Conservation (phyloP, 768 basidiomycete species). For the Tylopilus felleus region DNA sequence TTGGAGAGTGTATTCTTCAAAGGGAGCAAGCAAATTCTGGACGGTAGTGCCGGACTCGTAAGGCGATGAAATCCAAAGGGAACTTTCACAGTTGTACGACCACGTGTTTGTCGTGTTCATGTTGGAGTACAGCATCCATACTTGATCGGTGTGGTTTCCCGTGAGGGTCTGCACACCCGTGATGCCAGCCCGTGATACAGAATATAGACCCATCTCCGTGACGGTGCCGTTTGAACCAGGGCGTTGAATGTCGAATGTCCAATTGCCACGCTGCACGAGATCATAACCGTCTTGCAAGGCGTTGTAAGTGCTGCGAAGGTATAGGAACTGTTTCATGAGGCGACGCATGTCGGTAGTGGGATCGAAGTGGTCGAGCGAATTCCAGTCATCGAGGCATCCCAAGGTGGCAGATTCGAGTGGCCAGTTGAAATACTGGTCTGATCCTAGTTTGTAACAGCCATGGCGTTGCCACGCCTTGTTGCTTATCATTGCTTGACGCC, state of each 20-base stretch:
- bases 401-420: slow-evolving; percentile 73
- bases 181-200: slow-evolving; percentile 67
- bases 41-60: slow-evolving; percentile 59
- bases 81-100: slow-evolving; percentile 52
- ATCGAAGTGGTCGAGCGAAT: slow-evolving; percentile 92
- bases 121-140: slow-evolving; percentile 87
- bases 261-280: slow-evolving; percentile 80
- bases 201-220: slow-evolving; percentile 90
- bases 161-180: slow-evolving; percentile 54
- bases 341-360: slow-evolving; percentile 78
- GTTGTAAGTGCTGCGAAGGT: slow-evolving; percentile 64
- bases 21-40: slow-evolving; percentile 78
- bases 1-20: slow-evolving; percentile 69
- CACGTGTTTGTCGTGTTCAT: slow-evolving; percentile 73
- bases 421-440: slow-evolving; percentile 93
- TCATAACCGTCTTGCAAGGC: slow-evolving; percentile 85
- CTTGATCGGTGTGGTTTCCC: slow-evolving; percentile 58
- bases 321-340: slow-evolving; percentile 67
- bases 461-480: slow-evolving; percentile 89
- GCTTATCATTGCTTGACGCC: slow-evolving; percentile 89
- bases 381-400: slow-evolving; percentile 89
- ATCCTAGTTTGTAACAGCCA: slow-evolving; percentile 88
- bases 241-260: slow-evolving; percentile 73
- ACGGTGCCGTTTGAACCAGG: slow-evolving; percentile 80
- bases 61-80: slow-evolving; percentile 78